A percentile compares a stretch with the other conserved stretches of the same genome.
These are phyloP conservation scores for Fusarium humuli DNA, from an alignment of 2,329 filamentous ascomycete species.

Conservation along the genomic window DNA sequence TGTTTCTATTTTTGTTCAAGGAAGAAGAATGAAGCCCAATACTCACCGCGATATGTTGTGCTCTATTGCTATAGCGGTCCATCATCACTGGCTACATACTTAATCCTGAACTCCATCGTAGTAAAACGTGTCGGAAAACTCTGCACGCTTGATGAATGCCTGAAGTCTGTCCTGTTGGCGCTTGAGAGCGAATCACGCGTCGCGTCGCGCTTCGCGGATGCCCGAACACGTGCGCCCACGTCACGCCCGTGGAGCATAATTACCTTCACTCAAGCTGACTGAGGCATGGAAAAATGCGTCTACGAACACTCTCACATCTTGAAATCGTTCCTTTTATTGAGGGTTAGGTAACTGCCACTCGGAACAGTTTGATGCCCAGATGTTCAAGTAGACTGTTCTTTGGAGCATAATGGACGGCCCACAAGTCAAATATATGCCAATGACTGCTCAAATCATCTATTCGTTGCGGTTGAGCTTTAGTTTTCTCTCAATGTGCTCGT, in stretches of 20 bases:
- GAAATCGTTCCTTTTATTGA: too few relatives aligned
- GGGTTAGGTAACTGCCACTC: too few relatives aligned
- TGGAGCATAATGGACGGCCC: too few relatives aligned
- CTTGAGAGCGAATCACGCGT: too few relatives aligned
- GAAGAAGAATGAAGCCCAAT: conserved; percentile 70
- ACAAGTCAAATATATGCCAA: too few relatives aligned
- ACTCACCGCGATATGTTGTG: conserved; percentile 76
- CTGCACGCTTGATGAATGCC: neutral
- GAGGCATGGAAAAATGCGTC: neutral
- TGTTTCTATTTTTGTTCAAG: conserved; percentile 78
- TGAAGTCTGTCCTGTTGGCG: too few relatives aligned
- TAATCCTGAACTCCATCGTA: neutral
- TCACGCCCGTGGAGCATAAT: neutral
- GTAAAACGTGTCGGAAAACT: neutral
- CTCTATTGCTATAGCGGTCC: conserved; percentile 74
- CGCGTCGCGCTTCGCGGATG: neutral
- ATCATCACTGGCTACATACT: conserved; percentile 71
- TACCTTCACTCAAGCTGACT: neutral
- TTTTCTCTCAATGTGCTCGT: neutral
- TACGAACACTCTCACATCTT: neutral
- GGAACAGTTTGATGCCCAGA: too few relatives aligned
- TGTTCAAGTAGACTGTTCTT: too few relatives aligned
- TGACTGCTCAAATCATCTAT: neutral
- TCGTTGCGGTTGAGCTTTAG: neutral
- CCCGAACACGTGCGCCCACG: neutral